Percentiles rank a stretch among this genome's conserved stretches.
These are phyloP conservation scores for Sporobolomyces roseus DNA, from an alignment of 768 basidiomycete genomes.

Conservation along the genomic window DNA sequence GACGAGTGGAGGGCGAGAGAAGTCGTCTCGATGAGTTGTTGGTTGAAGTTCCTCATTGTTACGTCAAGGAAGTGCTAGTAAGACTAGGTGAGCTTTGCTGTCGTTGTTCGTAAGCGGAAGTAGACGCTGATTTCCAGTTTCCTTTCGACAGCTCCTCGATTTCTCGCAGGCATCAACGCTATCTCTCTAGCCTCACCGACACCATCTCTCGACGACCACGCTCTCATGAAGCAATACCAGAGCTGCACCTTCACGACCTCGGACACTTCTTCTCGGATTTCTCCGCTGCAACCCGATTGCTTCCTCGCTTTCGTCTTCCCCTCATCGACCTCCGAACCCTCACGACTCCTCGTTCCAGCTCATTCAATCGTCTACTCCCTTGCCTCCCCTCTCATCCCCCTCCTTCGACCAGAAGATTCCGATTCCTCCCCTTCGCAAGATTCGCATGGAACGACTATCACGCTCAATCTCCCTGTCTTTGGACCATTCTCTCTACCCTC, in stretches of 20 bases:
- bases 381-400: not conserved
- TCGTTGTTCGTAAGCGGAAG: too few species aligned
- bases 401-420: not conserved
- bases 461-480: not conserved
- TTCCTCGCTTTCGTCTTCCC: slow-evolving; percentile 1
- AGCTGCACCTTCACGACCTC: not conserved
- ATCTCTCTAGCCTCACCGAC: not conserved
- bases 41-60: too few species aligned
- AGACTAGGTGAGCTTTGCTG: too few species aligned
- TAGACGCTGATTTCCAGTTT: not conserved
- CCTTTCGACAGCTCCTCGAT: not conserved
- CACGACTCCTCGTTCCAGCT: not conserved
- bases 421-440: not conserved
- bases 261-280: not conserved
- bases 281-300: not conserved
- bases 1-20: too few species aligned
- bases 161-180: not conserved
- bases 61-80: too few species aligned
- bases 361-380: not conserved
- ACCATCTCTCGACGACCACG: not conserved
- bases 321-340: not conserved
- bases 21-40: too few species aligned
- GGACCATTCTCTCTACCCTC: not conserved
- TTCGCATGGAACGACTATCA: too few species aligned
- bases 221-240: not conserved